Conservation (phyloP, 192 early-diverging fungal species). For the Mortierella alpina region DNA sequence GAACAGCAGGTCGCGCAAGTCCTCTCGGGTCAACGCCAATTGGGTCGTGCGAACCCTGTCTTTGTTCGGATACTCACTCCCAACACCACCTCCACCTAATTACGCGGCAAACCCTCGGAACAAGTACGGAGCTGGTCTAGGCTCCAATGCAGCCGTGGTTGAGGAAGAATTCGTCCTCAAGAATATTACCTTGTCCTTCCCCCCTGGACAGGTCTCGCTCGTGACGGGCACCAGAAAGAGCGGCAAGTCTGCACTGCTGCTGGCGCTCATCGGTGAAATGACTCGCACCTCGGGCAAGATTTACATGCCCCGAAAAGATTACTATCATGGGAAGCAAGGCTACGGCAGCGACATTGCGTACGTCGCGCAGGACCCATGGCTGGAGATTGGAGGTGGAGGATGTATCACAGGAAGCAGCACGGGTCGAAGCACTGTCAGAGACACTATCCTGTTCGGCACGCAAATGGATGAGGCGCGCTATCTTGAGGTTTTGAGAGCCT, state of each 20-base stretch:
- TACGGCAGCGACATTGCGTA: conserved; percentile 50
- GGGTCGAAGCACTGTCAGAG: conserved; percentile 76
- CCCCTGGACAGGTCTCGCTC: conserved; percentile 36
- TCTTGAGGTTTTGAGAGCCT: conserved; percentile 58
- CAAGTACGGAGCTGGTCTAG: conserved; percentile 1
- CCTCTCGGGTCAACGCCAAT: conserved; percentile 11
- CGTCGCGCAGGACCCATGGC: conserved; percentile 67
- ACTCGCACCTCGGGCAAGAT: conserved; percentile 48
- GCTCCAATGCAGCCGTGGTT: neutral
- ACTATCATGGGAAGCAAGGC: conserved; percentile 46
- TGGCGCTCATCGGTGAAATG: conserved; percentile 51
- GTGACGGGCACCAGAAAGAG: conserved; percentile 43
- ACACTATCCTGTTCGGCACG: conserved; percentile 75
- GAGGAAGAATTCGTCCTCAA: conserved; percentile 24
- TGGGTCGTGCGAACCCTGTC: conserved; percentile 48
- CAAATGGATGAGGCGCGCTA: conserved; percentile 61
- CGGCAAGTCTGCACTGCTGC: conserved; percentile 39
- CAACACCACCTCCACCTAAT: conserved; percentile 6
- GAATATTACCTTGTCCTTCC: conserved; percentile 35
- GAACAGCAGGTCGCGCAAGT: neutral
- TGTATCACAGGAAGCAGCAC: conserved; percentile 24
- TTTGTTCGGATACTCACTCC: conserved; percentile 44
- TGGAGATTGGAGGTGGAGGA: conserved; percentile 48
- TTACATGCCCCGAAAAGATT: conserved; percentile 48
- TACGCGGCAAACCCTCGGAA: conserved; percentile 2